phyloP scores from a whole-genome alignment of 1,284 basidiomycete species.

The Thelephora terrestris region DNA sequence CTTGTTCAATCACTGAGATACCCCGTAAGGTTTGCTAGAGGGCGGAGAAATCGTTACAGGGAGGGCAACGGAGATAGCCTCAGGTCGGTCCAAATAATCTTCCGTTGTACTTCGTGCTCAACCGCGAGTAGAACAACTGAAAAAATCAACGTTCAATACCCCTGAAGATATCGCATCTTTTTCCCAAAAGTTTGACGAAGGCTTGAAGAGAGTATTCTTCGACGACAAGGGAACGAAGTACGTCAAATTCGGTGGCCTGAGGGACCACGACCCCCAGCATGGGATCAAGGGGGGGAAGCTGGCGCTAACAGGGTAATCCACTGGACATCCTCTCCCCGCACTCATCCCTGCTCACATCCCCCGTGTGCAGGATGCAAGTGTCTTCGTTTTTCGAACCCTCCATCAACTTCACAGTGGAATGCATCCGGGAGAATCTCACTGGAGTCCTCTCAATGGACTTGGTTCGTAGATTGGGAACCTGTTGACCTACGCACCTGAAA shows the following conservation, averaged over 20 bases:
- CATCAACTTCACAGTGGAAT: no score
- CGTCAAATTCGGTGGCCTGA: slow-evolving; percentile 38
- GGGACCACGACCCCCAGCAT: slow-evolving; percentile 33
- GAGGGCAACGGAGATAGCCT: slow-evolving; percentile 19
- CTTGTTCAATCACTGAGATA: slow-evolving; percentile 21
- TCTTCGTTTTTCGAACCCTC: slow-evolving; percentile 34
- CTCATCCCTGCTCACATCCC: neutral
- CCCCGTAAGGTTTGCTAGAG: slow-evolving; percentile 27
- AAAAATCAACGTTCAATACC: slow-evolving; percentile 18
- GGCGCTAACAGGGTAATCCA: slow-evolving; percentile 29
- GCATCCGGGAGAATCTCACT: no score
- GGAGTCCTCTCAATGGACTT: slow-evolving; percentile 32
- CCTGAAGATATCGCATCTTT: slow-evolving; percentile 33
- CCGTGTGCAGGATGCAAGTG: slow-evolving; percentile 25
- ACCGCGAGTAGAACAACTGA: slow-evolving; percentile 21
- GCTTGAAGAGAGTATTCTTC: slow-evolving; percentile 37
- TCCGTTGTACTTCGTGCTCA: slow-evolving; percentile 16
- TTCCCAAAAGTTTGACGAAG: slow-evolving; percentile 37
- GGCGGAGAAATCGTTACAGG: slow-evolving; percentile 26
- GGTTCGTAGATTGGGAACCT: slow-evolving; percentile 54
- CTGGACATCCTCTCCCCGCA: neutral
- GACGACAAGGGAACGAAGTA: slow-evolving; percentile 31
- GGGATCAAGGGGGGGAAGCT: slow-evolving; percentile 39
- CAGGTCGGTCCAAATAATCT: slow-evolving; percentile 23
- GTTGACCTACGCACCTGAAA: no score